Evolutionary conservation across 345 rosid species (phyloP), one percentile per base, ranked within the genome.

Genomic region (Citropsis articulata): DNA sequence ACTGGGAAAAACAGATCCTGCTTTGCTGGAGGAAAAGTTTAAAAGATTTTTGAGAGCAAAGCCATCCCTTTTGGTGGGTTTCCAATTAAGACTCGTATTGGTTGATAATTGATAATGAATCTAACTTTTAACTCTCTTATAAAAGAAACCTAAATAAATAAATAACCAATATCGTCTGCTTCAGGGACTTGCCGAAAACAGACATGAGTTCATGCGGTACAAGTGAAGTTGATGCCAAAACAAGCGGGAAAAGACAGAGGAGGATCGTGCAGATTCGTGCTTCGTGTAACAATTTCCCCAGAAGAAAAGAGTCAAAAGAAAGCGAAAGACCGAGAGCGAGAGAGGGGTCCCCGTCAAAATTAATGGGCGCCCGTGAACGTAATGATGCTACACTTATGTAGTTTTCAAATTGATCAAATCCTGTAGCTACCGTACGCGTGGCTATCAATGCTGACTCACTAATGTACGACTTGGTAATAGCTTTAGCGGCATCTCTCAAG

Each of bases 331-430:
- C 7, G 36, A 35, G 5, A 3, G 6, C 33, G 38, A 69, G 61
- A 3, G 9, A 35, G 38, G 31, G 21, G 77, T 38, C 66, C 3
- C 28, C 31, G 73, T 79, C 78, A 60, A 79, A 66, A 48, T 80
- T 60, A 31, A 80, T 45, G 59, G 78, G 75, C 56, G 84, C 83
- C 63, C 71, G 83, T 71, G 77, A 76, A 59, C 24, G 8, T 31
- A 42, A 81, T 65, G 64, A 66, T 40, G 71, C 66, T 48, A 18
- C 1, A n/a, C 72, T 65, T 64, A 38, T 56, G 69, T 65, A 36
- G 77, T 55, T 64, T 55, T 69, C 60, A 55, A 18, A 35, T 7
- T 2, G 45, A 27, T 19, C 27, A 71, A 35, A 38, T 50, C 3
- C 27, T 33, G 35, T 35, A 24, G 16, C 24, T 0, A 22, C 68